A percentile compares a stretch with the other conserved stretches of the same genome.
Conservation (phyloP, 192 early-diverging fungal species). For the Umbelopsis ramanniana region DNA sequence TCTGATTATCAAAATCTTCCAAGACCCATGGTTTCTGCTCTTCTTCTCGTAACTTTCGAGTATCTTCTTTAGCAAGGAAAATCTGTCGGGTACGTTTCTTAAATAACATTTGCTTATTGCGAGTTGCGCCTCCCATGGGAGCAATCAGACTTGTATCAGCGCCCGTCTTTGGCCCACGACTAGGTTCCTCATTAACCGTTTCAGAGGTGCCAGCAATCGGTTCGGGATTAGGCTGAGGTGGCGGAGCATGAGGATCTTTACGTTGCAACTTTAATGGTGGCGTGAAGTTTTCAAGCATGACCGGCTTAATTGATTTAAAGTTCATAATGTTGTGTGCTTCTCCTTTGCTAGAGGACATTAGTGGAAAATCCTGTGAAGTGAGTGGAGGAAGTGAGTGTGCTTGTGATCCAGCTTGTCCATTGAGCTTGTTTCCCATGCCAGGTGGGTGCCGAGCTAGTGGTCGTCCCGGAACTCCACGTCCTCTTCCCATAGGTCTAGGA, state of each 20-base stretch:
- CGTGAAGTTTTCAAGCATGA: constrained; percentile 59
- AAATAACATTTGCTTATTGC: constrained; percentile 79
- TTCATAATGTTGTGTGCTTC: constrained; percentile 73
- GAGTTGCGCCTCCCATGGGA: constrained; percentile 72
- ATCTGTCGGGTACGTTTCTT: constrained; percentile 84
- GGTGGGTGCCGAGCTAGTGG: background rate
- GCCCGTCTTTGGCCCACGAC: constrained; percentile 45
- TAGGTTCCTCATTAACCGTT: constrained; percentile 20
- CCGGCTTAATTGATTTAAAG: constrained; percentile 55
- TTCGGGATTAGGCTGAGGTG: background rate
- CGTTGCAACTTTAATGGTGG: constrained; percentile 61
- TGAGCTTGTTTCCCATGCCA: background rate
- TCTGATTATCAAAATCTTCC: constrained; percentile 72
- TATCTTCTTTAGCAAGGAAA: constrained; percentile 73
- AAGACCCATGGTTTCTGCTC: constrained; percentile 79
- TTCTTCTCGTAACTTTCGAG: constrained; percentile 70
- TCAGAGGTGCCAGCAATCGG: background rate
- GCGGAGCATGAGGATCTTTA: constrained; percentile 39
- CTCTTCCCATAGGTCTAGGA: constrained; percentile 9
- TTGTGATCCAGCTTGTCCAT: constrained; percentile 2
- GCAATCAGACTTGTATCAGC: constrained; percentile 71
- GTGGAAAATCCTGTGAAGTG: constrained; percentile 62
- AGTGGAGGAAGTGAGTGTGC: constrained; percentile 36
- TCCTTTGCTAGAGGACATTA: constrained; percentile 58
- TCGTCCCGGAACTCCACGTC: constrained; percentile 20